Evolutionary conservation across 176 grass and related monocot genomes (phyloP).

Genomic region (Zoysia japonica): DNA sequence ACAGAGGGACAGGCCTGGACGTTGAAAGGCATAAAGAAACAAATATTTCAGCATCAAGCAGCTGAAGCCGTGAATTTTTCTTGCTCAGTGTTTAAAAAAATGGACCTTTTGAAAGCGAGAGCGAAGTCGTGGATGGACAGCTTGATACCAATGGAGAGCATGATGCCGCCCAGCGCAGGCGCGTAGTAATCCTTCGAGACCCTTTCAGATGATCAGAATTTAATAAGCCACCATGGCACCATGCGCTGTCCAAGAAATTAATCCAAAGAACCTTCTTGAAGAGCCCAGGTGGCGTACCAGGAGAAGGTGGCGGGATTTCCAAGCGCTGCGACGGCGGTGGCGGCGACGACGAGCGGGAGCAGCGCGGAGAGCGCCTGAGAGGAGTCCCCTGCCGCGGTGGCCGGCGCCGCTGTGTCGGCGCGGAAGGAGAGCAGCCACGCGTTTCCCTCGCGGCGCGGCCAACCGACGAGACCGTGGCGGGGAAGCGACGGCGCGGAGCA

Average conservation of each 20-base stretch:
- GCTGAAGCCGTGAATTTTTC: neutral
- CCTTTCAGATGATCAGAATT: constrained; percentile 33
- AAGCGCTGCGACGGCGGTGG: constrained; percentile 71
- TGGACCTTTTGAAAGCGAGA: constrained; percentile 72
- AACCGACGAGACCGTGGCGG: constrained; percentile 49
- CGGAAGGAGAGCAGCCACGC: constrained; percentile 59
- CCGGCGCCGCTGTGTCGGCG: constrained; percentile 7
- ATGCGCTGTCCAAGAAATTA: neutral
- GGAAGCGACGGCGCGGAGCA: constrained; percentile 58
- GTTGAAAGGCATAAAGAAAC: constrained; percentile 26
- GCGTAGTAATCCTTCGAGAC: constrained; percentile 92
- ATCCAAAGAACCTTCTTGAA: constrained; percentile 23
- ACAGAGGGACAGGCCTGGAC: constrained; percentile 70
- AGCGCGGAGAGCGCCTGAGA: constrained; percentile 65
- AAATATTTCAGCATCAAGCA: constrained; percentile 17
- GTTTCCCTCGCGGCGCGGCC: constrained; percentile 55
- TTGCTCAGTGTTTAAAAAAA: neutral
- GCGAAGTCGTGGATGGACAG: constrained; percentile 86
- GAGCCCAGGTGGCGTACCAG: constrained; percentile 47
- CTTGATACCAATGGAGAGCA: constrained; percentile 92
- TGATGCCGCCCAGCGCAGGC: constrained; percentile 83
- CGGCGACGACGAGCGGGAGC: constrained; percentile 76
- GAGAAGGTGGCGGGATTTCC: constrained; percentile 76
- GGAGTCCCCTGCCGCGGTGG: constrained; percentile 35
- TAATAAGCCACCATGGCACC: neutral